These are phyloP conservation scores for Wickerhamiella occidentalis DNA, from an alignment of 805 yeast species.

Conservation along the genomic window DNA sequence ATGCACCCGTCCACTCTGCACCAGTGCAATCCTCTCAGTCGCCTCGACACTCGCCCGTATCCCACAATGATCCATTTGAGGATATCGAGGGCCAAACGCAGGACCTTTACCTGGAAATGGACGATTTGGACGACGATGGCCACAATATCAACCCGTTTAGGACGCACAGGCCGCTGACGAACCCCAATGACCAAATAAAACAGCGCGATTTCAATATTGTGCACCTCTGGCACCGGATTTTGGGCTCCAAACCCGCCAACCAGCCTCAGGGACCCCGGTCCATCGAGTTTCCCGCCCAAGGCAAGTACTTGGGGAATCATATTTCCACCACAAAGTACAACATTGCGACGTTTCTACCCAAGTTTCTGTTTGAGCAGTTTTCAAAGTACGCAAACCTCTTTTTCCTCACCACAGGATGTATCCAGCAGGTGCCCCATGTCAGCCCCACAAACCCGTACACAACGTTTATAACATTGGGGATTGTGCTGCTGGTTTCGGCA, in stretches of 20 bases:
- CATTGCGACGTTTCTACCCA: slow-evolving; percentile 83
- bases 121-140: slow-evolving; percentile 17
- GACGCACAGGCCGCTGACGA: slow-evolving; percentile 4
- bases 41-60: background rate
- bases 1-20: no score
- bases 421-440: slow-evolving; percentile 95
- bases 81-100: slow-evolving; percentile 10
- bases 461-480: slow-evolving; percentile 77
- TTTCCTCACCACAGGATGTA: slow-evolving; percentile 79
- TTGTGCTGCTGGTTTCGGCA: slow-evolving; percentile 84
- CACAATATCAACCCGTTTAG: slow-evolving; percentile 7
- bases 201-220: slow-evolving; percentile 28
- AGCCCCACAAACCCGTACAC: slow-evolving; percentile 94
- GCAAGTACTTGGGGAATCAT: slow-evolving; percentile 62
- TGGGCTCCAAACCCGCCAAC: background rate
- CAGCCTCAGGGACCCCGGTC: slow-evolving; percentile 40
- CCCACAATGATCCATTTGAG: slow-evolving; percentile 6
- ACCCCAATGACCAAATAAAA: background rate
- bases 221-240: slow-evolving; percentile 23
- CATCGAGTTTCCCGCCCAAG: slow-evolving; percentile 37
- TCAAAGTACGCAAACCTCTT: slow-evolving; percentile 93
- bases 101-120: slow-evolving; percentile 18
- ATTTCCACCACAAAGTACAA: slow-evolving; percentile 94
- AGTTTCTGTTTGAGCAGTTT: slow-evolving; percentile 90
- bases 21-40: background rate